Percentiles rank a stretch among this genome's conserved stretches.
phyloP scores from a whole-genome alignment of 805 yeast species.

The Myxozyma geophila region DNA sequence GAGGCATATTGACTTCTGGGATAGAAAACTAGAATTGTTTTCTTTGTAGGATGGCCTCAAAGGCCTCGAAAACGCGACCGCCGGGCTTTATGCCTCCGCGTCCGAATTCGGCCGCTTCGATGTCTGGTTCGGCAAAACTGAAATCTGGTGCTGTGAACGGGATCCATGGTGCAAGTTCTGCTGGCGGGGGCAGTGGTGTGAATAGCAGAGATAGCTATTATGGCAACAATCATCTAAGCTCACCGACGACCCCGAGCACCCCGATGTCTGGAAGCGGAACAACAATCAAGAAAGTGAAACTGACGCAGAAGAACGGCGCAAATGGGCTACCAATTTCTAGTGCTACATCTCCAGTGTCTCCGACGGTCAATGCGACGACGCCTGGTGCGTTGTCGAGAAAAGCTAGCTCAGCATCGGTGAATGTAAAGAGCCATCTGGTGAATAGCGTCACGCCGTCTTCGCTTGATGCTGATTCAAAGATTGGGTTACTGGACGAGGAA shows the following conservation, averaged over 20 bases:
- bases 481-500: constrained; percentile 21
- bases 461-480: constrained; percentile 8
- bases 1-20: background rate
- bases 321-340: background rate
- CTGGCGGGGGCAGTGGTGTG: background rate
- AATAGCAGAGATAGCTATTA: background rate
- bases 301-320: constrained; percentile 25
- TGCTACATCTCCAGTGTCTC: constrained; percentile 5
- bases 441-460: constrained; percentile 17
- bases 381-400: constrained; percentile 12
- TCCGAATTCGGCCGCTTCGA: constrained; percentile 2
- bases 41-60: constrained; percentile 25
- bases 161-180: background rate
- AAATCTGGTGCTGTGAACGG: background rate
- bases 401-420: constrained; percentile 6
- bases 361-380: background rate
- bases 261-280: constrained; percentile 1
- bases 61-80: constrained; percentile 35
- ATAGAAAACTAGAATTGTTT: background rate
- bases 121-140: background rate
- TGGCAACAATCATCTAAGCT: constrained; percentile 4
- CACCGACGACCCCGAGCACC: constrained; percentile 9
- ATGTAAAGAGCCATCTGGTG: constrained; percentile 18
- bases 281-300: constrained; percentile 29
- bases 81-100: constrained; percentile 18